phyloP scores from a whole-genome alignment of 1,284 basidiomycete species.

The Microbotryomycetes sp. region DNA sequence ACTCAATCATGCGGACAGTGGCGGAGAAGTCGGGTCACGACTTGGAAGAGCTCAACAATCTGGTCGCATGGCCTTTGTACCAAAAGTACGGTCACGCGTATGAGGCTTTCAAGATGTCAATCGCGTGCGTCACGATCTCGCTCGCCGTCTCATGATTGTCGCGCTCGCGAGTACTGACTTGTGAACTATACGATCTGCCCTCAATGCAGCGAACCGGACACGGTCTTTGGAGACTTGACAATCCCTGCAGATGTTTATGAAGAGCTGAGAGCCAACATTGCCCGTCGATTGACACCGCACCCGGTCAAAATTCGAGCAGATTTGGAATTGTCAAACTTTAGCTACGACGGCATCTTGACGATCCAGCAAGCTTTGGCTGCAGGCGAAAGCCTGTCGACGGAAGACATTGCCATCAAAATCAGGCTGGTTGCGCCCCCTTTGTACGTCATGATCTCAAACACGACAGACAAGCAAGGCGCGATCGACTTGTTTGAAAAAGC shows the following conservation, averaged over 20 bases:
- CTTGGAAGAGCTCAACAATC: constrained; percentile 78
- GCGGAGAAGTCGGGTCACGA: constrained; percentile 66
- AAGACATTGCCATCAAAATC: constrained; percentile 92
- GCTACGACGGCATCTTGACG: constrained; percentile 93
- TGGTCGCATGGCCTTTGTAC: constrained; percentile 87
- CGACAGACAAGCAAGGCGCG: constrained; percentile 92
- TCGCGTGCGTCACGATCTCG: constrained; percentile 58
- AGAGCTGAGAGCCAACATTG: constrained; percentile 78
- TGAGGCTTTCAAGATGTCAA: constrained; percentile 93
- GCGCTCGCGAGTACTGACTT: neutral
- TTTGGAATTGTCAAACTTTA: constrained; percentile 95
- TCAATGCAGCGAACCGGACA: constrained; percentile 69
- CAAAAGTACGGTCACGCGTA: constrained; percentile 91
- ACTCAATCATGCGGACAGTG: constrained; percentile 88
- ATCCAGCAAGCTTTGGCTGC: constrained; percentile 86
- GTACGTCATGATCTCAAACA: constrained; percentile 91
- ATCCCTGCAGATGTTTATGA: constrained; percentile 54
- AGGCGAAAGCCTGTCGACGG: constrained; percentile 78
- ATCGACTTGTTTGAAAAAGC: constrained; percentile 89
- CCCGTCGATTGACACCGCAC: constrained; percentile 90
- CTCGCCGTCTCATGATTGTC: neutral
- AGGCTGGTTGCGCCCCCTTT: constrained; percentile 93
- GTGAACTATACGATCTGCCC: too few species aligned
- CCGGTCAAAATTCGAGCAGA: constrained; percentile 98
- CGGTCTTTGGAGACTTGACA: constrained; percentile 65